Percentiles rank a stretch among this genome's conserved stretches.
Conservation (phyloP, 352 stramenopile genomes). For the Pythium diclinum region DNA sequence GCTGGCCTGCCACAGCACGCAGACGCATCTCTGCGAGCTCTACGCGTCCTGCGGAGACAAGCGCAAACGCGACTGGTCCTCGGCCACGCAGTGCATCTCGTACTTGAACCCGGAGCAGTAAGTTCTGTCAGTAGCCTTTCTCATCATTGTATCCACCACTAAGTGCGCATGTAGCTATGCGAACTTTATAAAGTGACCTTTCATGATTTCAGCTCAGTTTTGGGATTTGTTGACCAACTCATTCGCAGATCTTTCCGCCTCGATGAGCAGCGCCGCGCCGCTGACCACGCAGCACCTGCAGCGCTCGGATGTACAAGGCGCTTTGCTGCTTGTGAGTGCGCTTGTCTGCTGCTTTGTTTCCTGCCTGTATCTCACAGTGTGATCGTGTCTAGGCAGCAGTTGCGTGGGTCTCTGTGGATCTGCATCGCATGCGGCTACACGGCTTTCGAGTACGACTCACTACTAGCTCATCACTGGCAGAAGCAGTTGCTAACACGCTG, state of each 20-base stretch:
- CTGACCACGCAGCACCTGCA: conserved; percentile 3
- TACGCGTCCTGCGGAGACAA: conserved; percentile 79
- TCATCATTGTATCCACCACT: neutral
- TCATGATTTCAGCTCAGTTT: neutral
- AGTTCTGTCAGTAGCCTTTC: neutral
- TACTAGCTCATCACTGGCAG: too few species aligned
- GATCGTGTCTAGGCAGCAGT: neutral
- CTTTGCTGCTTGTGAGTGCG: conserved; percentile 10
- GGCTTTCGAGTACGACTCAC: neutral
- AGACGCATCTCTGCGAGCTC: conserved; percentile 83
- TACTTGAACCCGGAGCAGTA: conserved; percentile 43
- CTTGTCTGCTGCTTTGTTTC: neutral
- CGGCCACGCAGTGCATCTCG: conserved; percentile 58
- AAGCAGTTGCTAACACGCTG: neutral
- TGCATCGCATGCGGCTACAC: neutral
- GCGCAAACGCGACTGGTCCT: conserved; percentile 76
- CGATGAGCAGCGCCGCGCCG: neutral
- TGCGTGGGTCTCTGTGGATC: conserved; percentile 9
- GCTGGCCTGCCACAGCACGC: conserved; percentile 79
- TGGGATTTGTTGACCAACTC: neutral
- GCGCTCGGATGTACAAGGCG: conserved; percentile 14
- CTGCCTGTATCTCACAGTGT: neutral
- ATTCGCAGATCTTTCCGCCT: neutral
- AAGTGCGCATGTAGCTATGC: conserved; percentile 9
- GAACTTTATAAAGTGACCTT: conserved; percentile 17